These are phyloP conservation scores for Drechslerella dactyloides DNA, from an alignment of 2,329 filamentous ascomycete species.

Conservation along the genomic window DNA sequence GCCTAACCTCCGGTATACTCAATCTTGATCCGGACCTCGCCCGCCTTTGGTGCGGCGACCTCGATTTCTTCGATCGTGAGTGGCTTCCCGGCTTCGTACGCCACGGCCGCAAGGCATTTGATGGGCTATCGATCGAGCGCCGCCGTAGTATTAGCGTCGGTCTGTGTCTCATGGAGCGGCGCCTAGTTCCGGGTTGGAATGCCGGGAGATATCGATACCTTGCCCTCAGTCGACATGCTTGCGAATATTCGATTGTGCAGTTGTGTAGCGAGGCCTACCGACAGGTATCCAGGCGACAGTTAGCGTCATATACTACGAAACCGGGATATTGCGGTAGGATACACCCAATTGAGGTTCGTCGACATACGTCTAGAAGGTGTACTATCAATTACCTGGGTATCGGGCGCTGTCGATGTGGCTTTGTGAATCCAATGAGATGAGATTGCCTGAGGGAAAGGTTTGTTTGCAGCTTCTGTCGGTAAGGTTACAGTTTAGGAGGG, in stretches of 20 bases:
- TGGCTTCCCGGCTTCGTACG: slow-evolving; percentile 93
- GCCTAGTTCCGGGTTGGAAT: slow-evolving; percentile 6
- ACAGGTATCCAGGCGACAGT: no score
- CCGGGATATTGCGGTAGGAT: no score
- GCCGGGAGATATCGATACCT: slow-evolving; percentile 58
- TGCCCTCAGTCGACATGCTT: slow-evolving; percentile 61
- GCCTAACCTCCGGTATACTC: slow-evolving; percentile 77
- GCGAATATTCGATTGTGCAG: background rate
- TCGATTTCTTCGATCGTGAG: slow-evolving; percentile 90
- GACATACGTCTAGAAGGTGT: slow-evolving; percentile 15
- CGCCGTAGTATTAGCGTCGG: slow-evolving; percentile 17
- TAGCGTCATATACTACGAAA: no score
- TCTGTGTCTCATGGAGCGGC: slow-evolving; percentile 3
- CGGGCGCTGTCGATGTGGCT: background rate
- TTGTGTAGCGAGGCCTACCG: no score
- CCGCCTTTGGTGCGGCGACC: slow-evolving; percentile 82
- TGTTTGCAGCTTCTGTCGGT: slow-evolving; percentile 33
- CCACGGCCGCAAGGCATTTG: slow-evolving; percentile 95
- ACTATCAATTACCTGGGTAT: background rate
- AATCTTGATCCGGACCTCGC: slow-evolving; percentile 96
- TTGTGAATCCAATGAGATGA: slow-evolving; percentile 14
- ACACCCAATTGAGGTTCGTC: background rate
- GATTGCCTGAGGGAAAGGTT: slow-evolving; percentile 17
- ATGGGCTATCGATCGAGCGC: slow-evolving; percentile 71
- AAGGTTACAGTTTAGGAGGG: slow-evolving; percentile 28